Conservation (phyloP, 2,329 filamentous ascomycete genomes). For the Xylariaceae sp. region DNA sequence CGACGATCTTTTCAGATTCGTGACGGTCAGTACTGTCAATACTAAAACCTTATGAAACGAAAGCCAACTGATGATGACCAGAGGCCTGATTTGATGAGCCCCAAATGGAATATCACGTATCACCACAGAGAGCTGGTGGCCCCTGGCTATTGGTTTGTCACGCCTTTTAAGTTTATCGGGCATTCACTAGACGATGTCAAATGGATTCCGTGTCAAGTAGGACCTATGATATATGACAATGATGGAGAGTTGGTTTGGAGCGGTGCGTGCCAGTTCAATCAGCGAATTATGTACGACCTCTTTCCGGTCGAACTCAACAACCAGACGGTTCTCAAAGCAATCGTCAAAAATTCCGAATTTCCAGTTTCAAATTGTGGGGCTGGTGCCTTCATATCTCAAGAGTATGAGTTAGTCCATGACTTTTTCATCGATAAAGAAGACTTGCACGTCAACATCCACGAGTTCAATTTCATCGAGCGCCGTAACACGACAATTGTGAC, state of each 20-base stretch:
- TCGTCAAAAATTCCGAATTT: constrained; percentile 18
- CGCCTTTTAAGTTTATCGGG: neutral
- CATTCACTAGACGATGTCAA: neutral
- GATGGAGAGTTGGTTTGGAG: constrained; percentile 1
- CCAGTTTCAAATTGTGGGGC: neutral
- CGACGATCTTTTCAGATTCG: neutral
- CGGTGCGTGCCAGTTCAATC: constrained; percentile 2
- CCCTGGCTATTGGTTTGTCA: neutral
- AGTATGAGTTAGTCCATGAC: constrained; percentile 7
- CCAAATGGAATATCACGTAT: neutral
- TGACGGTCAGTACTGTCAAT: neutral
- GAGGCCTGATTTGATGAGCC: neutral
- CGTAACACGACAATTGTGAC: constrained; percentile 4
- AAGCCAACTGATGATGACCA: neutral
- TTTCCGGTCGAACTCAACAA: neutral
- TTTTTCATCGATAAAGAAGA: constrained; percentile 8
- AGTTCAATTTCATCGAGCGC: constrained; percentile 5
- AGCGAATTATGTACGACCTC: constrained; percentile 1
- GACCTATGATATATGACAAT: constrained; percentile 1
- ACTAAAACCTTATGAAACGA: neutral
- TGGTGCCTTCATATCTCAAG: neutral
- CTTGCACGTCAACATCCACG: constrained; percentile 6
- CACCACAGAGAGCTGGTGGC: neutral
- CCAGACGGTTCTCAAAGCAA: constrained; percentile 11
- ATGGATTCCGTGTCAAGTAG: neutral